Percentiles rank a stretch among this genome's conserved stretches.
phyloP scores from a whole-genome alignment of 495 filamentous ascomycete genomes.

The Xylaria acuta region DNA sequence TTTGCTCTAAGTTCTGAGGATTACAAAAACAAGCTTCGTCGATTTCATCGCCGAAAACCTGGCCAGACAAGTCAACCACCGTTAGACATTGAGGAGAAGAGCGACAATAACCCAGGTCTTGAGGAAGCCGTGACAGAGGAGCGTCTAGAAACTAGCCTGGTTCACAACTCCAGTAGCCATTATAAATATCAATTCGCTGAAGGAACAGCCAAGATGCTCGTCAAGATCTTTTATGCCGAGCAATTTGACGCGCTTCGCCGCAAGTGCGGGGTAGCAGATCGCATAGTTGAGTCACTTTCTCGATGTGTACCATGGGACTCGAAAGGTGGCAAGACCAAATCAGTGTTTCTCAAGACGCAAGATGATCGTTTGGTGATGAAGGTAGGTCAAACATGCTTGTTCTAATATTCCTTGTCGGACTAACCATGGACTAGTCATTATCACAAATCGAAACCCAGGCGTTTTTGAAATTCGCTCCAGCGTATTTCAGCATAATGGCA shows the following conservation, averaged over 20 bases:
- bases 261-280: constrained; percentile 90
- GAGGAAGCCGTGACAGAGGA: constrained; percentile 47
- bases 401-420: background rate
- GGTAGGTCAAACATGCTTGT: constrained; percentile 29
- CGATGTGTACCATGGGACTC: constrained; percentile 98
- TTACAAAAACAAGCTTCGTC: constrained; percentile 83
- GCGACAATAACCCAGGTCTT: constrained; percentile 41
- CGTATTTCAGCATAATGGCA: constrained; percentile 97
- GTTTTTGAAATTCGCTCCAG: constrained; percentile 92
- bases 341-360: constrained; percentile 95
- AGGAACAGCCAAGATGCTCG: constrained; percentile 89
- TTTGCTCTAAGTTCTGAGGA: constrained; percentile 86
- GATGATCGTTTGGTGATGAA: constrained; percentile 94
- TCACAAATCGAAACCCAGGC: constrained; percentile 90
- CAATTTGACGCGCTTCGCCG: constrained; percentile 94
- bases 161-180: constrained; percentile 85
- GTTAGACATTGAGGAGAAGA: constrained; percentile 27
- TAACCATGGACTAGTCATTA: constrained; percentile 60
- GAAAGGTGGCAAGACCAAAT: constrained; percentile 97
- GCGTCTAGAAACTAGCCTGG: constrained; percentile 76
- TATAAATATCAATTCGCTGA: constrained; percentile 93
- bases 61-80: constrained; percentile 34
- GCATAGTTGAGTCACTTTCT: constrained; percentile 93
- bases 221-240: constrained; percentile 97
- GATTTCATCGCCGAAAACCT: constrained; percentile 35